Evolutionary conservation across 2,329 filamentous ascomycete species (phyloP).

Genomic region (Phoma sp.): DNA sequence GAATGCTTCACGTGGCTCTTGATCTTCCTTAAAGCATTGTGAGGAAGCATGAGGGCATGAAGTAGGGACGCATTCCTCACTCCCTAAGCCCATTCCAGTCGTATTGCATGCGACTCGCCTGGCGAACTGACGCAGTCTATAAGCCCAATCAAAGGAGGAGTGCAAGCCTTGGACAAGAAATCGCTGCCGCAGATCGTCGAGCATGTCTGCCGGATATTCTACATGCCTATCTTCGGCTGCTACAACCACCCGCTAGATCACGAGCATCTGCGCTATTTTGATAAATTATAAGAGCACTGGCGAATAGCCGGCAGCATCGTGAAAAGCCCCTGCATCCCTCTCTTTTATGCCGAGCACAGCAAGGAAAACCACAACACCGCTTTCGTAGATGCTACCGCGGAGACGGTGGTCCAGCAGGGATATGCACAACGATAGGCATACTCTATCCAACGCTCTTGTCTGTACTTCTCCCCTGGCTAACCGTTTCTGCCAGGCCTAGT

Average conservation of each 20-base stretch:
- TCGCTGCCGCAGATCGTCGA: neutral
- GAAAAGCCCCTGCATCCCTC: neutral
- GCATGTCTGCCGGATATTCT: neutral
- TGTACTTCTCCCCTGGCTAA: neutral
- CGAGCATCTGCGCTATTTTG: conserved; percentile 31
- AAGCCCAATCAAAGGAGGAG: neutral
- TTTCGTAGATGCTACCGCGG: neutral
- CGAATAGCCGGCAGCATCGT: conserved; percentile 8
- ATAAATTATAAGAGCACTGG: conserved; percentile 26
- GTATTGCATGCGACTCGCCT: neutral
- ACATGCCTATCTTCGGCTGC: neutral
- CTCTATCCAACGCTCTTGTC: neutral
- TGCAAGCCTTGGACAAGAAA: neutral
- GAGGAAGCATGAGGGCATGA: no score
- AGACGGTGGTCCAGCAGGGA: neutral
- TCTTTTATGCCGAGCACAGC: neutral
- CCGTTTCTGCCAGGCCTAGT: neutral
- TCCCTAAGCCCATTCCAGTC: neutral
- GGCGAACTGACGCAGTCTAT: neutral
- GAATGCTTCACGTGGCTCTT: no score
- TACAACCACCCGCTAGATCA: conserved; percentile 19
- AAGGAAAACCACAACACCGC: neutral
- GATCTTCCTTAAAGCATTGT: no score
- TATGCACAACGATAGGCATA: neutral
- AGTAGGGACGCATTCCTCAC: no score